Base-by-base conservation (phyloP, 768 basidiomycete genomes). In the Porphyrellus cyaneotinctus region DNA sequence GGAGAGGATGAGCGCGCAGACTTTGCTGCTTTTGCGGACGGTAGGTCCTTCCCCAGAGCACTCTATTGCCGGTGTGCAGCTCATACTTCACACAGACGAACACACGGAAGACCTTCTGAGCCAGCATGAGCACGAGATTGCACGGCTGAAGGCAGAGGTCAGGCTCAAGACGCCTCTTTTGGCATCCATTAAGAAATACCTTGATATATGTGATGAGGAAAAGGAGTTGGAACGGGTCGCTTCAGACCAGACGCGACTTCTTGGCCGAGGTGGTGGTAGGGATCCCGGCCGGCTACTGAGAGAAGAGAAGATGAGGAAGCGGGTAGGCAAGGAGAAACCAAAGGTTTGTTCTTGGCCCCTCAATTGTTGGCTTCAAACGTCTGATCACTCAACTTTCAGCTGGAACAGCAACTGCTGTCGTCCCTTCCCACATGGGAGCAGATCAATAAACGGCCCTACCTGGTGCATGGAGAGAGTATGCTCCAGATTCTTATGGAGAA, bases 281-380 rank as follows among this genome's bases (percentile, higher is more conserved):
- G 88, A 93, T 74, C 88, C 92, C 6, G 92, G 92, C 7, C 76
- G 91, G 18, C 70, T 99, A 32, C 72, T 97, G 47, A 80, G 91
- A 53, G 95, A 99, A 70, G 95, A 97, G 75, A 97, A 97, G 78
- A 92, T 95, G 87, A 79, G 95, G 49, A 98, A 97, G 69, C 78
- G 95, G 26, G 93, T 99, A 14, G 78, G 78, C 51, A 89, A 91
- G 66, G 88, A 95, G 72, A 97, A 97, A 64, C 95, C 95, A 24
- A 81, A 88, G 65, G 95, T 97, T 65, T 72, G 44, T 46, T 39
- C 18, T 33, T 24, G 8, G 22, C 2, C 18, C 11, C 24, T 2
- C 7, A 0, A 14, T 22, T 14, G 23, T 52, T 30, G 7, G 26
- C 39, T 24, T 9, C 31, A 28, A 4, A 9, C 43, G 10, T 43